Percentiles rank a stretch among this genome's conserved stretches.
phyloP scores from a whole-genome alignment of 768 basidiomycete species.

The Russula dissimulans region DNA sequence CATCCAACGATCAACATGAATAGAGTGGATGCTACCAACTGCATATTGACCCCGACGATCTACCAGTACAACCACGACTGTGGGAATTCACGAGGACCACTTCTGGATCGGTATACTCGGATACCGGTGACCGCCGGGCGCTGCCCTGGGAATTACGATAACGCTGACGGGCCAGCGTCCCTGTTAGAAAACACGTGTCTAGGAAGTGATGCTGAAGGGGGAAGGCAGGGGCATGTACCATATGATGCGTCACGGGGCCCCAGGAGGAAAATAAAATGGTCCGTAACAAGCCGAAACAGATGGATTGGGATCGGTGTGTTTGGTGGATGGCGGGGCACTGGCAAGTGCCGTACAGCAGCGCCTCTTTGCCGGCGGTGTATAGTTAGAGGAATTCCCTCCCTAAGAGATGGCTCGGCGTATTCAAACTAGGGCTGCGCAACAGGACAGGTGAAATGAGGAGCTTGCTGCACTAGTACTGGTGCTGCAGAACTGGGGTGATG shows the following conservation, averaged over 20 bases:
- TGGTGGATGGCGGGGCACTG: neutral
- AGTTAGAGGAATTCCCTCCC: neutral
- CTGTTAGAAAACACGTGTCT: neutral
- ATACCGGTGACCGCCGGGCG: slow-evolving; percentile 32
- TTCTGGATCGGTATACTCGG: slow-evolving; percentile 20
- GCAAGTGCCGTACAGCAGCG: neutral
- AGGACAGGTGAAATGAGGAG: neutral
- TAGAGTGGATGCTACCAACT: neutral
- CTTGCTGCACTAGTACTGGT: neutral
- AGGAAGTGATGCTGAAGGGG: neutral
- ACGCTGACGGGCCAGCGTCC: neutral
- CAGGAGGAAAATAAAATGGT: too few species aligned
- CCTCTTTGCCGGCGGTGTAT: neutral
- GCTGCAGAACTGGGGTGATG: neutral
- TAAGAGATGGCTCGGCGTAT: neutral
- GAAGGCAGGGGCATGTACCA: neutral
- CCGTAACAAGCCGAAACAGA: too few species aligned
- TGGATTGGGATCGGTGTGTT: neutral
- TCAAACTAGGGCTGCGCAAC: neutral
- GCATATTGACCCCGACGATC: slow-evolving; percentile 24
- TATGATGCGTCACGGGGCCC: neutral
- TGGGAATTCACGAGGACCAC: slow-evolving; percentile 31
- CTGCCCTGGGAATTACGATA: slow-evolving; percentile 29
- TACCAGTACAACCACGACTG: slow-evolving; percentile 38
- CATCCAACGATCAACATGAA: neutral